A percentile compares a stretch with the other conserved stretches of the same genome.
Conservation (phyloP, 2,329 filamentous ascomycete genomes). For the Aureobasidium leucospermi region DNA sequence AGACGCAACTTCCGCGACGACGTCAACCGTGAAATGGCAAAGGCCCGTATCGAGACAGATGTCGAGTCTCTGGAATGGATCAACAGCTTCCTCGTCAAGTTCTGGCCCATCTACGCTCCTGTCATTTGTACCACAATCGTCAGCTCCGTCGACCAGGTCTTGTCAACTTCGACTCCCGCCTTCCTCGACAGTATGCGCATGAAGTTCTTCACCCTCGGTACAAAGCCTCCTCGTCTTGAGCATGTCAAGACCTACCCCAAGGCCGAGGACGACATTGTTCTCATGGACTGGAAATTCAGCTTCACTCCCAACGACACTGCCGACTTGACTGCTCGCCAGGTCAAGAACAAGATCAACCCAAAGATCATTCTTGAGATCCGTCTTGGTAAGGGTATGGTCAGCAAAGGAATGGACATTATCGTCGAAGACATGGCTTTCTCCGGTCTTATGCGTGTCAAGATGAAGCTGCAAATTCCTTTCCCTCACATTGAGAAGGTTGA, state of each 20-base stretch:
- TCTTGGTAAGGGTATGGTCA: slow-evolving; percentile 91
- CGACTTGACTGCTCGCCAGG: slow-evolving; percentile 81
- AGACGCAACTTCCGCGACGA: slow-evolving; percentile 95
- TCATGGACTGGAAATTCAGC: slow-evolving; percentile 99
- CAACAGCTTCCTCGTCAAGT: slow-evolving; percentile 96
- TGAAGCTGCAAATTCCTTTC: slow-evolving; percentile 94
- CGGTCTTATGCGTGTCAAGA: slow-evolving; percentile 91
- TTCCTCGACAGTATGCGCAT: slow-evolving; percentile 92
- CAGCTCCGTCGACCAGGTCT: slow-evolving; percentile 88
- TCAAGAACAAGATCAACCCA: slow-evolving; percentile 94
- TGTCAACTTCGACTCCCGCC: slow-evolving; percentile 82
- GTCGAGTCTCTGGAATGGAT: slow-evolving; percentile 96
- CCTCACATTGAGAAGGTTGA: slow-evolving; percentile 93
- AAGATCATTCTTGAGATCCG: slow-evolving; percentile 94
- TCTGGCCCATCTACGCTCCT: slow-evolving; percentile 98
- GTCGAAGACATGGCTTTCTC: slow-evolving; percentile 97
- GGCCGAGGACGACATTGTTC: slow-evolving; percentile 85
- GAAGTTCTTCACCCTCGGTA: slow-evolving; percentile 87
- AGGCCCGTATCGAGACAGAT: slow-evolving; percentile 82
- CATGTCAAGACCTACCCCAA: slow-evolving; percentile 98
- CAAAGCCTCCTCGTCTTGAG: slow-evolving; percentile 91
- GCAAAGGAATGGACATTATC: slow-evolving; percentile 94
- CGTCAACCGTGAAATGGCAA: slow-evolving; percentile 77
- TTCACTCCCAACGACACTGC: slow-evolving; percentile 93
- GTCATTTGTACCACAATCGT: slow-evolving; percentile 88